A percentile compares a stretch with the other conserved stretches of the same genome.
These are phyloP conservation scores for Aspergillus japonicus DNA, from an alignment of 2,329 filamentous ascomycete species.

Conservation along the genomic window DNA sequence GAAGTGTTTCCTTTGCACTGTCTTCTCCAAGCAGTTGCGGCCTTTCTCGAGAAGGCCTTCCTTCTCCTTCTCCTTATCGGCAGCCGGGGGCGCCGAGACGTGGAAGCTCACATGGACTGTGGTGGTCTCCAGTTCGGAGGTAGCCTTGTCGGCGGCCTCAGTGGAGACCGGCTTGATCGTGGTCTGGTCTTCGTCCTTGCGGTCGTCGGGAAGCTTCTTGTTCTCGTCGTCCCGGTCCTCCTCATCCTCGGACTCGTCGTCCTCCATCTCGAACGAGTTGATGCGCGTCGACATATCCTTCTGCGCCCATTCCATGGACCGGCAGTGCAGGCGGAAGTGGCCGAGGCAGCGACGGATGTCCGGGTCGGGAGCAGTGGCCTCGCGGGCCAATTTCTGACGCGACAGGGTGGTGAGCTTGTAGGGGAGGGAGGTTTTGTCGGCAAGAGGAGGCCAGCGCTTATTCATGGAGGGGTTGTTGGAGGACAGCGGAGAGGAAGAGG, in stretches of 20 bases:
- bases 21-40: slow-evolving; percentile 29
- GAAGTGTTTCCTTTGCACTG: slow-evolving; percentile 25
- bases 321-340: slow-evolving; percentile 35
- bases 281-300: slow-evolving; percentile 38
- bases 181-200: slow-evolving; percentile 2
- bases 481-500: slow-evolving; percentile 23
- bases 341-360: slow-evolving; percentile 36
- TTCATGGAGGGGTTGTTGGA: slow-evolving; percentile 28
- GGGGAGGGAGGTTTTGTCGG: slow-evolving; percentile 34
- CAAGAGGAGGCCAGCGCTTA: slow-evolving; percentile 37
- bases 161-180: not conserved
- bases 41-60: slow-evolving; percentile 28
- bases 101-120: slow-evolving; percentile 20
- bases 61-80: slow-evolving; percentile 14
- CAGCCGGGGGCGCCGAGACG: slow-evolving; percentile 11
- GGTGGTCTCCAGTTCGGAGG: slow-evolving; percentile 7
- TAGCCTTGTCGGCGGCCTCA: slow-evolving; percentile 1
- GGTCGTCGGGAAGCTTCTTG: slow-evolving; percentile 6
- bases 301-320: slow-evolving; percentile 35
- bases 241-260: slow-evolving; percentile 31
- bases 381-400: slow-evolving; percentile 36
- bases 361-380: slow-evolving; percentile 36
- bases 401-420: slow-evolving; percentile 38
- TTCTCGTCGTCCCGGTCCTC: slow-evolving; percentile 16
- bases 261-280: slow-evolving; percentile 37